phyloP scores from a whole-genome alignment of 23 red algal species.

The Gracilariopsis chorda region DNA sequence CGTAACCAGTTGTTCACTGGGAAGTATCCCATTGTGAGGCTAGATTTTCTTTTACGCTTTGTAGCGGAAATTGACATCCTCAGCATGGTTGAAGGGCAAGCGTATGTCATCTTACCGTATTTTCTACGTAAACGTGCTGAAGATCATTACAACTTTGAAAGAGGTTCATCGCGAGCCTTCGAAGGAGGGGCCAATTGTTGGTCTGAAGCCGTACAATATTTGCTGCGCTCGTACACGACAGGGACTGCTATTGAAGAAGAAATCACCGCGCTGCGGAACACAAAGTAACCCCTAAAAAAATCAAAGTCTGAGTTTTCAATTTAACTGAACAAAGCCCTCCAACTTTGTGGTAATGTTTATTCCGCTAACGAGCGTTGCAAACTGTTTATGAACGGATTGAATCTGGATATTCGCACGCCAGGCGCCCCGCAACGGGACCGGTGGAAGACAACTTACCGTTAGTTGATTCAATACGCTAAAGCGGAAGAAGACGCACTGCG shows the following conservation, averaged over 20 bases:
- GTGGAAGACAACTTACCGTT: not conserved
- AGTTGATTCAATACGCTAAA: not conserved
- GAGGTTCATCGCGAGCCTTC: not conserved
- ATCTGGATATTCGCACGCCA: not conserved
- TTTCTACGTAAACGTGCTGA: not conserved
- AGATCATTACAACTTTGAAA: not conserved
- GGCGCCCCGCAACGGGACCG: not conserved
- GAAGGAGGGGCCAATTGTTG: not conserved
- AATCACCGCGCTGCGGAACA: not conserved
- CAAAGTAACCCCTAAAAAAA: not conserved
- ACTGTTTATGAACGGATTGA: not conserved
- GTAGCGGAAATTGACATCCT: not conserved
- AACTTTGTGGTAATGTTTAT: not conserved
- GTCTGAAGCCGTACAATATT: not conserved
- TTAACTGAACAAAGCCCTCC: not conserved
- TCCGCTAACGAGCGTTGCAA: not conserved
- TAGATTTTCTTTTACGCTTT: constrained; percentile 12
- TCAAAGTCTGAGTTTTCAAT: not conserved
- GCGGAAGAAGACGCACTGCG: not conserved
- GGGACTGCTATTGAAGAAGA: not conserved
- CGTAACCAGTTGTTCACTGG: not conserved
- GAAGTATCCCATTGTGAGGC: not conserved
- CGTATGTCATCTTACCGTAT: not conserved
- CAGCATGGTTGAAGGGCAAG: not conserved
- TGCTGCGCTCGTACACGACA: not conserved